Percentiles rank a stretch among this genome's conserved stretches.
Conservation (phyloP, 805 yeast species). For the Pichia pseudocactophila region DNA sequence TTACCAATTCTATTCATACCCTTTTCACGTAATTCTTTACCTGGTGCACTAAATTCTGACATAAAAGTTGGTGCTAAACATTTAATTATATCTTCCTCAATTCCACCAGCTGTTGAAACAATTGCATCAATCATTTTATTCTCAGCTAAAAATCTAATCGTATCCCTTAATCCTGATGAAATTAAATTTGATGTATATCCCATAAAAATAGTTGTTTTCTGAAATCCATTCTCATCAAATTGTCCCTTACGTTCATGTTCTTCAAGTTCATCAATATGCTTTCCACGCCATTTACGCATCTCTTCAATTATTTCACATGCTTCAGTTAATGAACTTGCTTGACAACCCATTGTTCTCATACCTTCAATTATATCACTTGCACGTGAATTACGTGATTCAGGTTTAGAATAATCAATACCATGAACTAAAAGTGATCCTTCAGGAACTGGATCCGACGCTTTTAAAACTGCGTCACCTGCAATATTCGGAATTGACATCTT, state of each 20-base stretch:
- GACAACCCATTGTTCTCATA: conserved; percentile 96
- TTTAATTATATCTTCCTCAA: conserved; percentile 95
- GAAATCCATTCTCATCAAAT: conserved; percentile 69
- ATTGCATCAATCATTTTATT: conserved; percentile 91
- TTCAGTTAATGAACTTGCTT: conserved; percentile 74
- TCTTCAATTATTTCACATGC: conserved; percentile 90
- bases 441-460: conserved; percentile 79
- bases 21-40: conserved; percentile 75
- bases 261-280: conserved; percentile 54
- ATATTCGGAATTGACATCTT: conserved; percentile 49
- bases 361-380: conserved; percentile 73
- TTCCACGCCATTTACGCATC: conserved; percentile 93
- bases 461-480: conserved; percentile 87
- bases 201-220: conserved; percentile 83
- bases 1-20: conserved; percentile 99
- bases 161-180: conserved; percentile 89
- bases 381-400: conserved; percentile 62
- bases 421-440: conserved; percentile 66
- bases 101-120: conserved; percentile 97
- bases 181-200: conserved; percentile 96
- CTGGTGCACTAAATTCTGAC: conserved; percentile 83
- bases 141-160: conserved; percentile 81
- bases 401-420: conserved; percentile 85
- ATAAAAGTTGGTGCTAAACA: conserved; percentile 93
- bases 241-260: conserved; percentile 68